Percentiles rank a stretch among this genome's conserved stretches.
These are phyloP conservation scores for Wickerhamiella azyma DNA, from an alignment of 805 yeast species.

Conservation along the genomic window DNA sequence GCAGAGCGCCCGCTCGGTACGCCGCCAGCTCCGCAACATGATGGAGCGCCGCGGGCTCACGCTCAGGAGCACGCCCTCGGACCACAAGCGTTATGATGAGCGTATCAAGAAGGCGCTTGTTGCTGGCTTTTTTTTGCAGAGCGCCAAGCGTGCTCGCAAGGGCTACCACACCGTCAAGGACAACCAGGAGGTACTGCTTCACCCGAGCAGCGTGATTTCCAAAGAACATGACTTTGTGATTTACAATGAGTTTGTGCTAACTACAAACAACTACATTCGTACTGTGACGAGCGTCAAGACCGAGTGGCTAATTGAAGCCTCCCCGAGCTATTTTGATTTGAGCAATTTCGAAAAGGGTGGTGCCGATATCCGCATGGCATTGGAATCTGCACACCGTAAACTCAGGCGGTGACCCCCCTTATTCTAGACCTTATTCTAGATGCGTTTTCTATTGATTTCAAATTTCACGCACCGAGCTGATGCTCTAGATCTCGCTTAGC, in stretches of 20 bases:
- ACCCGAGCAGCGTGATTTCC: conserved; percentile 74
- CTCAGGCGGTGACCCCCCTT: not conserved
- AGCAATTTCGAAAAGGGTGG: conserved; percentile 47
- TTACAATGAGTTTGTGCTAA: conserved; percentile 88
- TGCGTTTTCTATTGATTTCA: too few species aligned
- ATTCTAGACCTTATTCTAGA: too few species aligned
- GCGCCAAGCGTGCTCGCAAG: conserved; percentile 74
- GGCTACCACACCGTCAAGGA: conserved; percentile 90
- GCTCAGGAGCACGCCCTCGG: conserved; percentile 52
- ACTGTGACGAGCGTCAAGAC: conserved; percentile 86
- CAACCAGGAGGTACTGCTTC: conserved; percentile 87
- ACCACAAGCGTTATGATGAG: conserved; percentile 51
- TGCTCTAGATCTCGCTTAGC: too few species aligned
- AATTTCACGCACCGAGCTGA: too few species aligned
- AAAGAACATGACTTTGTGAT: conserved; percentile 90
- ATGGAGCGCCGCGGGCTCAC: conserved; percentile 74
- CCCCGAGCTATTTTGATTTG: conserved; percentile 57
- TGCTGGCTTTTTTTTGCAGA: conserved; percentile 97
- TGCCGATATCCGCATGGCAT: conserved; percentile 55
- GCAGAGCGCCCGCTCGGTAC: conserved; percentile 72
- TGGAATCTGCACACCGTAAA: conserved; percentile 39
- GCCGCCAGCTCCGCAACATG: conserved; percentile 66
- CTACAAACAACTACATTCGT: conserved; percentile 85
- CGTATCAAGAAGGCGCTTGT: conserved; percentile 76
- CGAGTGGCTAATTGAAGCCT: conserved; percentile 79